Base-by-base conservation (phyloP, 192 early-diverging fungal genomes). In the Rhizoclosmatium sp. region DNA sequence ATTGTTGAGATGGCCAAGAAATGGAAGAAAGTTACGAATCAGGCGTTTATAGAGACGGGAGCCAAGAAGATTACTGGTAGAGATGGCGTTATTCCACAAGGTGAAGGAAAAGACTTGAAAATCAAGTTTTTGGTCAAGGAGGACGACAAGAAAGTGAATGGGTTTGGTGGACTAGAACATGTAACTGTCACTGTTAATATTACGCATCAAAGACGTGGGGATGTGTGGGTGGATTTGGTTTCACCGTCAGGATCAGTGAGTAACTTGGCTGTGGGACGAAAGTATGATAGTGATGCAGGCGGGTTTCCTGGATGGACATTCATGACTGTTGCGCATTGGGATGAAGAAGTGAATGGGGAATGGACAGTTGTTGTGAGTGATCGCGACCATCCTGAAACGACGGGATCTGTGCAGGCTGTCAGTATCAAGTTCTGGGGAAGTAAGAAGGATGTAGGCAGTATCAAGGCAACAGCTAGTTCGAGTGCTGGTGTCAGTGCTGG, bases 281-380 rank as follows among this genome's bases (percentile, higher is more conserved):
- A 82, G 64, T 86, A 76, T 74, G 98, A 99, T 82, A 71, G 51
- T 10, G 89, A 88, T 75, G 84, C 46, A 10, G 80, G 80, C 4
- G 98, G 98, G 4, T 92, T 97, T 65, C 16, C 66, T 2, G 87
- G 91, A 65, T 99, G 98, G 98, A 95, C 93, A 23, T 95, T 98
- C 75, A 97, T 96, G 94, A 94, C 87, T 48, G 95, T 99, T 45
- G 93, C 93, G 85, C 98, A 99, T 76, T 99, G 98, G 94, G 69
- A 71, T 47, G 69, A 71, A 56, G 41, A 31, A 19, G 39, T 47
- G 0, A n/a, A 47, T 16, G 69, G 69, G 5, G 21, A 14, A 10
- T 71, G 69, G 69, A 46, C 48, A 56, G 54, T 71, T 23, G 69
- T 71, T 58, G 69, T 71, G 5, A 21, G 14, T 19, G 69, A 71